A percentile compares a stretch with the other conserved stretches of the same genome.
Evolutionary conservation across 805 yeast species (phyloP).

Genomic region (Yarrowia yakushimensis): DNA sequence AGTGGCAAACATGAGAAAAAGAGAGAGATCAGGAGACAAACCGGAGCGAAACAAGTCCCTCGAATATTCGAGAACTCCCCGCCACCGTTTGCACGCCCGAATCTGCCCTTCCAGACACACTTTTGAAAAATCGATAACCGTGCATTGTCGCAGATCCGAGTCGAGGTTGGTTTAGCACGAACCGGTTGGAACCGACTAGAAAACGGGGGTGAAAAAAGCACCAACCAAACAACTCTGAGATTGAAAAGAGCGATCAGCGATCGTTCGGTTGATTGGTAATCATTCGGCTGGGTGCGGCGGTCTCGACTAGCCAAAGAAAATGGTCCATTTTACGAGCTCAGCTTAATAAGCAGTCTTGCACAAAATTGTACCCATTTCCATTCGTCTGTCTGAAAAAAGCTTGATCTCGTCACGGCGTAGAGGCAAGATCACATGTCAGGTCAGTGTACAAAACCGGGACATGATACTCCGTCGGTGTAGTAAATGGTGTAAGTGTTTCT

Average conservation of each 20-base stretch:
- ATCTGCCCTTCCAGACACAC: not conserved
- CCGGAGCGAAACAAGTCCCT: too few relatives aligned
- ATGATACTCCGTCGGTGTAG: not conserved
- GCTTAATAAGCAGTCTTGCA: not conserved
- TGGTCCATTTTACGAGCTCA: not conserved
- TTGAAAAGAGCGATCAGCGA: not conserved
- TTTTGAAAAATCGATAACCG: not conserved
- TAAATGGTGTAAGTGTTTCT: slow-evolving; percentile 5
- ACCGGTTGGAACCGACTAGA: not conserved
- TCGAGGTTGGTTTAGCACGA: not conserved
- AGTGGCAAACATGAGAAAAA: not conserved
- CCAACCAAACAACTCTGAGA: not conserved
- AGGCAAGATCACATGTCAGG: not conserved
- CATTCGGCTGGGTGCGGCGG: not conserved
- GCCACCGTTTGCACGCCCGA: not conserved
- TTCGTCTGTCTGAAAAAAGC: not conserved
- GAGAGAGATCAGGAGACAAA: too few relatives aligned
- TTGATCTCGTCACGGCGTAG: not conserved
- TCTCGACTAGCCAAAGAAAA: not conserved
- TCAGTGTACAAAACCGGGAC: not conserved
- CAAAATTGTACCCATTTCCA: not conserved
- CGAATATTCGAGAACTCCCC: not conserved
- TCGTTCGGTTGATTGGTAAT: not conserved
- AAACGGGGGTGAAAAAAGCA: not conserved
- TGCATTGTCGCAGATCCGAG: slow-evolving; percentile 18